Percentiles rank a stretch among this genome's conserved stretches.
Conservation (phyloP, 2,329 filamentous ascomycete species). For the Pseudogymnoascus pannorum region DNA sequence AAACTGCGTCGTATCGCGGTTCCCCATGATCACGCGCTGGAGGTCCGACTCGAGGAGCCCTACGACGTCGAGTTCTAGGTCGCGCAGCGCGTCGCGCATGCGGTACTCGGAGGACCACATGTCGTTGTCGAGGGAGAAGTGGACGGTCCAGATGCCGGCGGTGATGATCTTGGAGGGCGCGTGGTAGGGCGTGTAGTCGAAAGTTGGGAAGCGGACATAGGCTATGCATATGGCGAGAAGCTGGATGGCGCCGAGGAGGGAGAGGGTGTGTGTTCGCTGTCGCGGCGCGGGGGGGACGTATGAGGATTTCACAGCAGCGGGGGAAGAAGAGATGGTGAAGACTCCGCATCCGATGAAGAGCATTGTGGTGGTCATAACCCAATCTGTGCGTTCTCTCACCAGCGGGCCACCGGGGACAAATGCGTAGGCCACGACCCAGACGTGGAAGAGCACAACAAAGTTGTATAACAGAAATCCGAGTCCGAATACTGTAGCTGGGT, state of each 20-base stretch:
- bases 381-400: conserved; percentile 90
- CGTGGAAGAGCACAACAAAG: conserved; percentile 89
- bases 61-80: conserved; percentile 94
- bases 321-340: conserved; percentile 52
- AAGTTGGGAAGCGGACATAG: conserved; percentile 84
- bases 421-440: conserved; percentile 97
- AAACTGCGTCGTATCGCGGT: conserved; percentile 91
- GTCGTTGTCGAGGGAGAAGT: conserved; percentile 95
- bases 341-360: conserved; percentile 76
- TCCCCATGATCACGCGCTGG: conserved; percentile 99
- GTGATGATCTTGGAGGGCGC: conserved; percentile 80
- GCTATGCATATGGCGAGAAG: conserved; percentile 72
- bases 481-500: conserved; percentile 74
- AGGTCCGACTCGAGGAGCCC: conserved; percentile 90
- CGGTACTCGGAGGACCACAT: conserved; percentile 98
- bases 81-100: conserved; percentile 83
- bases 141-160: conserved; percentile 96
- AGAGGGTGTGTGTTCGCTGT: conserved; percentile 58
- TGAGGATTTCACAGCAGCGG: conserved; percentile 27
- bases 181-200: conserved; percentile 88
- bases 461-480: conserved; percentile 89
- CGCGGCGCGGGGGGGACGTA: conserved; percentile 31
- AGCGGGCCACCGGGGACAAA: conserved; percentile 93
- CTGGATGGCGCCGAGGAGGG: conserved; percentile 68
- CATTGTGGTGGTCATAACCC: conserved; percentile 88